phyloP scores from a whole-genome alignment of 169 alveolate genomes.

The Babesia sp. region DNA sequence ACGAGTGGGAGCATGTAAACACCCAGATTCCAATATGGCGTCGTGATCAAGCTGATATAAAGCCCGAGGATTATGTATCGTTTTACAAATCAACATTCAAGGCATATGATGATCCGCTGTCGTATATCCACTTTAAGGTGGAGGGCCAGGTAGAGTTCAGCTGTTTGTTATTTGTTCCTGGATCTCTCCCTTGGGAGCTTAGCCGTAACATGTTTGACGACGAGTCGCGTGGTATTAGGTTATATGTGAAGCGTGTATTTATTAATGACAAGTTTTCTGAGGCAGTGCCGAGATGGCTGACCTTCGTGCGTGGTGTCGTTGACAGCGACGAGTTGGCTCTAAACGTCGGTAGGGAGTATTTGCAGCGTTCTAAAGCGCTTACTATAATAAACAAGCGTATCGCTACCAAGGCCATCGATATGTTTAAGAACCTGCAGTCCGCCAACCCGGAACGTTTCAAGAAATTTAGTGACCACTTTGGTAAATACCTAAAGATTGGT shows the following conservation, averaged over 20 bases:
- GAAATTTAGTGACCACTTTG: constrained; percentile 89
- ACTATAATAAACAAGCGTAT: constrained; percentile 93
- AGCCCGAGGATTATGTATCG: constrained; percentile 91
- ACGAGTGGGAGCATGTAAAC: constrained; percentile 90
- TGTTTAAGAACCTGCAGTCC: constrained; percentile 84
- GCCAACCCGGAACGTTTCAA: constrained; percentile 83
- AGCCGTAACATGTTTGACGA: constrained; percentile 90
- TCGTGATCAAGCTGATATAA: constrained; percentile 87
- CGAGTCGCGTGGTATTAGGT: constrained; percentile 90
- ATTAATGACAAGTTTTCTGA: constrained; percentile 96
- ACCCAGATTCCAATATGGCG: constrained; percentile 95
- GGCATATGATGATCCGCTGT: constrained; percentile 95
- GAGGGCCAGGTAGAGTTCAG: constrained; percentile 99
- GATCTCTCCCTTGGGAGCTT: constrained; percentile 86
- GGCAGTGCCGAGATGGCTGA: constrained; percentile 92
- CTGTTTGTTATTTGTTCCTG: constrained; percentile 91
- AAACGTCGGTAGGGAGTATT: constrained; percentile 95
- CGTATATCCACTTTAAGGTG: constrained; percentile 96
- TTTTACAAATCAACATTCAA: constrained; percentile 92
- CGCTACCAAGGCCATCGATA: constrained; percentile 90
- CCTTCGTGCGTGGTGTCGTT: constrained; percentile 96
- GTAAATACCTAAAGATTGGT: constrained; percentile 92
- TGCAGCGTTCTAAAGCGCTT: constrained; percentile 92
- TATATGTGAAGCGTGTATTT: constrained; percentile 97
- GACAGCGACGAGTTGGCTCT: constrained; percentile 97